Evolutionary conservation across 306 rosid genomes (phyloP).

Genomic region (Lupinus albus): DNA sequence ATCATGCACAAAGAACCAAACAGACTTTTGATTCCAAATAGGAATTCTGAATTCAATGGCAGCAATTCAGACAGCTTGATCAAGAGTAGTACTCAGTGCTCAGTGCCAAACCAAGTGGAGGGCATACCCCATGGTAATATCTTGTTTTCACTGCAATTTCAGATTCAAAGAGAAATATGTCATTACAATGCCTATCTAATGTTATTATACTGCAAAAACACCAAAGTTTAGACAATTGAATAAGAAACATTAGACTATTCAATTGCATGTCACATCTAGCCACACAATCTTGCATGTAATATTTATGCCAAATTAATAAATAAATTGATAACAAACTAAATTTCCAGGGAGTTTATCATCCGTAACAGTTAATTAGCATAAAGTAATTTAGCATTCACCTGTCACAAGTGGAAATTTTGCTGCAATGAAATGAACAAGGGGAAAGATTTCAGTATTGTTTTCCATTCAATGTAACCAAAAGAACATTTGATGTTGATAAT

Average conservation of each 20-base stretch:
- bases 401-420: background rate
- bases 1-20: slow-evolving; percentile 31
- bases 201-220: slow-evolving; percentile 31
- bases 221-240: slow-evolving; percentile 15
- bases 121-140: slow-evolving; percentile 54
- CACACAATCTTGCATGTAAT: background rate
- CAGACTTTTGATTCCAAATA: slow-evolving; percentile 39
- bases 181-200: slow-evolving; percentile 24
- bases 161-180: slow-evolving; percentile 17
- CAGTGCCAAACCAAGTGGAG: slow-evolving; percentile 46
- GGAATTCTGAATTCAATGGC: slow-evolving; percentile 44
- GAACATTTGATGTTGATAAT: slow-evolving; percentile 5
- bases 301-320: slow-evolving; percentile 5
- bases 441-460: background rate
- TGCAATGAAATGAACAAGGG: slow-evolving; percentile 12
- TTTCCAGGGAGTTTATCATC: slow-evolving; percentile 7
- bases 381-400: background rate
- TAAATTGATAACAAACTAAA: slow-evolving; percentile 2
- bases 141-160: slow-evolving; percentile 18
- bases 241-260: slow-evolving; percentile 13
- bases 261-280: slow-evolving; percentile 35
- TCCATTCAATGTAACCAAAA: slow-evolving; percentile 16
- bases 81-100: slow-evolving; percentile 41
- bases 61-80: slow-evolving; percentile 44
- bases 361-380: slow-evolving; percentile 7